Base-by-base conservation (phyloP, 176 grass and related monocot species). In the Typha latifolia region DNA sequence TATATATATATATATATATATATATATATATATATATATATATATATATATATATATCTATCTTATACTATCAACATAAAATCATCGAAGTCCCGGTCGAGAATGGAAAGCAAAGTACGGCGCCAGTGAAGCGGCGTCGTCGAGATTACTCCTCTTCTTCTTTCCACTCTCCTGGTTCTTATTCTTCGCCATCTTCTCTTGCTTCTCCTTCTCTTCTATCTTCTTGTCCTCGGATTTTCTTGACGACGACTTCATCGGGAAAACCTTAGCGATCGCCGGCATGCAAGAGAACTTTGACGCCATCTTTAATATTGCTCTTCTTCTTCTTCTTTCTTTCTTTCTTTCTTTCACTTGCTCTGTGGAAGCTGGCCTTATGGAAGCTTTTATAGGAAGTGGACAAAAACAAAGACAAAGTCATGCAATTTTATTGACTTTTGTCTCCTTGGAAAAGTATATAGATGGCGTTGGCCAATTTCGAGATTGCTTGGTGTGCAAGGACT, bases 281-380 rank as follows among this genome's bases (percentile, higher is more conserved):
- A 71, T 61, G 32, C 69, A 71, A 14, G 52, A 61, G 26, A 61
- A 71, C 31, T 51, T 47, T 3, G 31, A 71, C 16, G 52, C 69
- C 52, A 71, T 57, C n/a, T 57, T 4, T 37, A 37, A 37, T 0
- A 37, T 3, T 21, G 2, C 24, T 55, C 6, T 18, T 5, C n/a
- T 18, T 53, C 6, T 7, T 53, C 3, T 18, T 1, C 7, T 55
- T 53, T 4, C 14, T 11, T 57, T 9, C 37, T 43, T 43, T 43
- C 9, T 1, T 43, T 8, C 5, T 43, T 43, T 43, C 5, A 43
- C 37, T 43, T 43, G 37, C 37, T 43, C 37, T 43, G 10, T 43
- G 37, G 0, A 8, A 43, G 9, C 5, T 1, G 37, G 37, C 8
- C 5, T 43, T 43, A 3, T 43, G 4, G 34, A 43, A 9, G 5